Evolutionary conservation across 768 basidiomycete species (phyloP).

Genomic region (Boletus subparvulus): DNA sequence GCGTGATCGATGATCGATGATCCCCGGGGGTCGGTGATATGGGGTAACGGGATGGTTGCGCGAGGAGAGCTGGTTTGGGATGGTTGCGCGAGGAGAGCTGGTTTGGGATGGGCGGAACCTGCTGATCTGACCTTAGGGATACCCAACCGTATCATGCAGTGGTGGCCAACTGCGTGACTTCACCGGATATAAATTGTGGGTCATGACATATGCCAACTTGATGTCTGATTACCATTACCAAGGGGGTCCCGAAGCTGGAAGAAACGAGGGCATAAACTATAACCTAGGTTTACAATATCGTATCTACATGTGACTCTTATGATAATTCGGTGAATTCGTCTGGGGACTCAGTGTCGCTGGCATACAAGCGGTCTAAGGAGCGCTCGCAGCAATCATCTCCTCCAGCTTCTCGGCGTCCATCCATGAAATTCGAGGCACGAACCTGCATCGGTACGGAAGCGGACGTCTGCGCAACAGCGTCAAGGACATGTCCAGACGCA

Average conservation of each 20-base stretch:
- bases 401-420: background rate
- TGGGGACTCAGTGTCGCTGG: too few species aligned
- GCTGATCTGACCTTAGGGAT: background rate
- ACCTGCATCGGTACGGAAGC: constrained; percentile 3
- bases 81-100: too few species aligned
- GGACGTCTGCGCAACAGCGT: background rate
- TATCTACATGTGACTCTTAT: too few species aligned
- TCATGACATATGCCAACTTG: too few species aligned
- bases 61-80: background rate
- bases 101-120: background rate
- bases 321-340: too few species aligned
- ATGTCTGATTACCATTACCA: too few species aligned
- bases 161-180: background rate
- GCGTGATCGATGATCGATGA: background rate
- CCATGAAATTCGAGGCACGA: background rate
- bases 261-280: too few species aligned
- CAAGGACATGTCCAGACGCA: background rate
- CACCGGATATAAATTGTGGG: too few species aligned
- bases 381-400: constrained; percentile 4
- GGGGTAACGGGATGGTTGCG: background rate
- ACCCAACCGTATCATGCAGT: background rate
- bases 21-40: too few species aligned
- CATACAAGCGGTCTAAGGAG: background rate
- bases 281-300: too few species aligned
- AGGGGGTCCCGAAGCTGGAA: too few species aligned